Evolutionary conservation across 441 rosid genomes (phyloP).

Genomic region (Brassica balearica): DNA sequence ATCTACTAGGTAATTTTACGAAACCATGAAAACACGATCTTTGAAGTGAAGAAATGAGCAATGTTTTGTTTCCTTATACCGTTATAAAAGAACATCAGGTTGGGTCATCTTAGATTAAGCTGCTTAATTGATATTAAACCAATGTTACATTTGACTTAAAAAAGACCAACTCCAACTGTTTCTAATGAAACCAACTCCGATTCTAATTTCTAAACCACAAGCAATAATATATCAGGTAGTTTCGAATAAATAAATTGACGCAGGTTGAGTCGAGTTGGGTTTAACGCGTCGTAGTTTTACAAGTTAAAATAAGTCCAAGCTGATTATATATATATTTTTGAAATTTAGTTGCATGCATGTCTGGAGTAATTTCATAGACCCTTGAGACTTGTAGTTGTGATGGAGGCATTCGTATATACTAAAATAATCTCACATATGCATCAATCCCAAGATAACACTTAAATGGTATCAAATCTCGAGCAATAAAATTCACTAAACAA

Average conservation of each 20-base stretch:
- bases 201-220: background rate
- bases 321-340: background rate
- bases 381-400: slow-evolving; percentile 6
- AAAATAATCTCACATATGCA: slow-evolving; percentile 8
- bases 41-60: background rate
- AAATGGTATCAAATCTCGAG: slow-evolving; percentile 33
- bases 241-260: background rate
- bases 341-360: background rate
- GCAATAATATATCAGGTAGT: background rate
- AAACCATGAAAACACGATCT: background rate
- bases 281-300: slow-evolving; percentile 3
- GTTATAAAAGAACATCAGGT: background rate
- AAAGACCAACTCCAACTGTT: background rate
- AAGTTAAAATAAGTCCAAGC: background rate
- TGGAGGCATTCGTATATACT: background rate
- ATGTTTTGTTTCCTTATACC: background rate
- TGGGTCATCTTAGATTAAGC: background rate
- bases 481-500: slow-evolving; percentile 21
- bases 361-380: background rate
- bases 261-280: slow-evolving; percentile 3
- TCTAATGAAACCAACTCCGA: background rate
- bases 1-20: background rate
- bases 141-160: background rate
- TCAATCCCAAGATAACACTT: slow-evolving; percentile 33
- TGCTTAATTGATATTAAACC: background rate